These are phyloP conservation scores for Helianthus annuus DNA, from an alignment of 129 eudicot species.

Conservation along the genomic window DNA sequence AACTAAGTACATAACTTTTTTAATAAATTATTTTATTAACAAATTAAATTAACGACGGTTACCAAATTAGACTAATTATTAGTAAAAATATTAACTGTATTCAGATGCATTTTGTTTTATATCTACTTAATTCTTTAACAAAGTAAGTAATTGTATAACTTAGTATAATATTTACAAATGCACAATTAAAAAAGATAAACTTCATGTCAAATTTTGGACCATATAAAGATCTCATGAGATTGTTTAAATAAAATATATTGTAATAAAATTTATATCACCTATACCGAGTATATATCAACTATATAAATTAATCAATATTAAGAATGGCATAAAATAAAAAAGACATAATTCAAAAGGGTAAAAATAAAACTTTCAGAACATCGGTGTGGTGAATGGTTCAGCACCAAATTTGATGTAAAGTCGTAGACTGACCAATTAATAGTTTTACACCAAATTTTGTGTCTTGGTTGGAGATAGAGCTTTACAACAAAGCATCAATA, in stretches of 20 bases:
- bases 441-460: background rate
- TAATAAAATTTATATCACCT: background rate
- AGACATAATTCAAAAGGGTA: background rate
- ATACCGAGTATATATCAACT: background rate
- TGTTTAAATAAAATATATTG: background rate
- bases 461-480: conserved; percentile 5
- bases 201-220: background rate
- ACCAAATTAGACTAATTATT: background rate
- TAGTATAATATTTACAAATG: background rate
- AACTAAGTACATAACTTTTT: background rate
- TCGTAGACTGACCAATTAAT: background rate
- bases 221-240: background rate
- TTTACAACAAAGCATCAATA: conserved; percentile 2
- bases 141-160: background rate
- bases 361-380: background rate
- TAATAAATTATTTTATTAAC: background rate
- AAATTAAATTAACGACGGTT: background rate
- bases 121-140: conserved; percentile 1
- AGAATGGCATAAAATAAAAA: background rate
- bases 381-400: background rate
- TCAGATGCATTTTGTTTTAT: background rate
- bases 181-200: background rate
- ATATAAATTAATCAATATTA: background rate
- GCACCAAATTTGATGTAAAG: background rate
- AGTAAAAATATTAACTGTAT: background rate